Conservation (phyloP, 2,329 filamentous ascomycete genomes). For the Exophiala dermatitidis region DNA sequence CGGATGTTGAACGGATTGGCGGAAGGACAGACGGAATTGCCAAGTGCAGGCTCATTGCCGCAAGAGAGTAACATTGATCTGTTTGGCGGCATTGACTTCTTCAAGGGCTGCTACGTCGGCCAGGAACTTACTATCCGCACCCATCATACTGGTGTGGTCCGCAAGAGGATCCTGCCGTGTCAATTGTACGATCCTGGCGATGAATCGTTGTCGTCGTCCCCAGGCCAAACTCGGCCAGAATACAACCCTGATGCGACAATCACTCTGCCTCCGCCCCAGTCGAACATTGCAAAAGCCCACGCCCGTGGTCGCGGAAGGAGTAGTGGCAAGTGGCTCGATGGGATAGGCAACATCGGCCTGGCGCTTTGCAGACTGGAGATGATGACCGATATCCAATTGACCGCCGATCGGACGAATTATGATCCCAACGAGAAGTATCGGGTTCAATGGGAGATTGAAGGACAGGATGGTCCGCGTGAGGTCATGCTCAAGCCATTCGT, state of each 20-base stretch:
- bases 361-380: slow-evolving; percentile 79
- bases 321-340: slow-evolving; percentile 71
- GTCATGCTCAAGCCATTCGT: slow-evolving; percentile 71
- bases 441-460: slow-evolving; percentile 45
- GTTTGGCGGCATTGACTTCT: slow-evolving; percentile 79
- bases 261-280: slow-evolving; percentile 33
- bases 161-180: slow-evolving; percentile 81
- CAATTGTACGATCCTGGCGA: slow-evolving; percentile 54
- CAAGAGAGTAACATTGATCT: slow-evolving; percentile 86
- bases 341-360: slow-evolving; percentile 78
- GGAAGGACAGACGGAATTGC: slow-evolving; percentile 76
- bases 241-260: slow-evolving; percentile 29
- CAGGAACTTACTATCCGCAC: slow-evolving; percentile 96
- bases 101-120: slow-evolving; percentile 93
- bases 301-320: slow-evolving; percentile 53
- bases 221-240: slow-evolving; percentile 39
- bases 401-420: slow-evolving; percentile 57
- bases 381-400: slow-evolving; percentile 75
- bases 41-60: slow-evolving; percentile 64
- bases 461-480: slow-evolving; percentile 39
- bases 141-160: slow-evolving; percentile 84
- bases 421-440: slow-evolving; percentile 57
- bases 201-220: slow-evolving; percentile 32
- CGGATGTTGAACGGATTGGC: slow-evolving; percentile 74
- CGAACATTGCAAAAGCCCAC: slow-evolving; percentile 49